Evolutionary conservation across 2,329 filamentous ascomycete species (phyloP).

Genomic region (Epichloe glyceriae): DNA sequence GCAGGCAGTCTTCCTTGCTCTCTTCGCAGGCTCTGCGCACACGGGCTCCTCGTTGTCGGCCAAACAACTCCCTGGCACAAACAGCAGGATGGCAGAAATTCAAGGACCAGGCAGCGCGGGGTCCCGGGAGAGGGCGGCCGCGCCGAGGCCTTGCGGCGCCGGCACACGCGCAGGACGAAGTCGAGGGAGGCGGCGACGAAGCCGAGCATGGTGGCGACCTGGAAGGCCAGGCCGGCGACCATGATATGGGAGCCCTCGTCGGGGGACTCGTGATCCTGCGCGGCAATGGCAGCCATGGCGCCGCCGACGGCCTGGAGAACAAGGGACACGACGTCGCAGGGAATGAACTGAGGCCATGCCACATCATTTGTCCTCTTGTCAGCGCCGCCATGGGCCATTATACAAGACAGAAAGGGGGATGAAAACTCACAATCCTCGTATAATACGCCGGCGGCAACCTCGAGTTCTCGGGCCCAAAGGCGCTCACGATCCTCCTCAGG

Average conservation of each 20-base stretch:
- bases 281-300: constrained; percentile 34
- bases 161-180: constrained; percentile 32
- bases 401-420: background rate
- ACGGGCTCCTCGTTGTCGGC: too few species aligned
- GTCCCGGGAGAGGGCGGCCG: constrained; percentile 25
- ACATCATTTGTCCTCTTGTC: background rate
- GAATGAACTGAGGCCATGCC: constrained; percentile 36
- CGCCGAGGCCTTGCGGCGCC: constrained; percentile 10
- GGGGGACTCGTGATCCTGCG: constrained; percentile 21
- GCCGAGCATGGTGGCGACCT: constrained; percentile 42
- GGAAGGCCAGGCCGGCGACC: constrained; percentile 49
- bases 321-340: constrained; percentile 48
- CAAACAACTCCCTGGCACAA: too few species aligned
- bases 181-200: constrained; percentile 40
- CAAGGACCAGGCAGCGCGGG: too few species aligned
- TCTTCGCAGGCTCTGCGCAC: too few species aligned
- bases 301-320: constrained; percentile 48
- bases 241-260: constrained; percentile 44
- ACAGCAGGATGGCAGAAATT: too few species aligned
- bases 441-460: constrained; percentile 33
- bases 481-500: constrained; percentile 35
- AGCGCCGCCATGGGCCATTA: background rate
- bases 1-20: too few species aligned
- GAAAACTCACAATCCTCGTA: constrained; percentile 30
- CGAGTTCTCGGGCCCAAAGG: constrained; percentile 35